Conservation (phyloP, 176 grass and related monocot species). For the Tillandsia fasciculata region DNA sequence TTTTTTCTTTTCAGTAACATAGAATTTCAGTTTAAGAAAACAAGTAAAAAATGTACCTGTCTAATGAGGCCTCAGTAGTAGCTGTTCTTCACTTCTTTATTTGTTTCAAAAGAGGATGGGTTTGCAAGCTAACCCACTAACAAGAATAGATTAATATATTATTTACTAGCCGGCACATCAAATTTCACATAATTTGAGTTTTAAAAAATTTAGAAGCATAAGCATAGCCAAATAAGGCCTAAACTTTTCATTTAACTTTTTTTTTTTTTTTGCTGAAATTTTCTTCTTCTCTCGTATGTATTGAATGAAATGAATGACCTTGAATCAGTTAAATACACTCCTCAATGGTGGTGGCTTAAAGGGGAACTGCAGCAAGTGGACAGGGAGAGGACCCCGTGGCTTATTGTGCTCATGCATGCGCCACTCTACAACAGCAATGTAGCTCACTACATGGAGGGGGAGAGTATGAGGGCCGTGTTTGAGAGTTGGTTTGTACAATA, state of each 20-base stretch:
- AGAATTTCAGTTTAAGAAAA: no score
- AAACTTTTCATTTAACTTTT: not conserved
- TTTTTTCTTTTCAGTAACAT: no score
- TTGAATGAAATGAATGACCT: not conserved
- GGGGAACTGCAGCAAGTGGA: constrained; percentile 60
- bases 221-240: no score
- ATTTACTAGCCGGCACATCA: no score
- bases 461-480: constrained; percentile 81
- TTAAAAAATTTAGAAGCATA: no score
- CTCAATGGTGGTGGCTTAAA: constrained; percentile 77
- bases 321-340: constrained; percentile 82
- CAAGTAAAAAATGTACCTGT: no score
- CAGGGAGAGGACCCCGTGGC: constrained; percentile 98
- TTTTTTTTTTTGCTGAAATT: not conserved
- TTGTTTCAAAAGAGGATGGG: no score
- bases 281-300: not conserved
- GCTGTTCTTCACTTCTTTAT: no score
- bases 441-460: constrained; percentile 88
- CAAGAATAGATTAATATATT: no score
- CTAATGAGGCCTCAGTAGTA: no score
- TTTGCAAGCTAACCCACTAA: no score
- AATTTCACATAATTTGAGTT: no score
- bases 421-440: constrained; percentile 90
- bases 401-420: constrained; percentile 89
- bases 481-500: constrained; percentile 85